These are phyloP conservation scores for Boletus bicolor DNA, from an alignment of 768 basidiomycete species.

Conservation along the genomic window DNA sequence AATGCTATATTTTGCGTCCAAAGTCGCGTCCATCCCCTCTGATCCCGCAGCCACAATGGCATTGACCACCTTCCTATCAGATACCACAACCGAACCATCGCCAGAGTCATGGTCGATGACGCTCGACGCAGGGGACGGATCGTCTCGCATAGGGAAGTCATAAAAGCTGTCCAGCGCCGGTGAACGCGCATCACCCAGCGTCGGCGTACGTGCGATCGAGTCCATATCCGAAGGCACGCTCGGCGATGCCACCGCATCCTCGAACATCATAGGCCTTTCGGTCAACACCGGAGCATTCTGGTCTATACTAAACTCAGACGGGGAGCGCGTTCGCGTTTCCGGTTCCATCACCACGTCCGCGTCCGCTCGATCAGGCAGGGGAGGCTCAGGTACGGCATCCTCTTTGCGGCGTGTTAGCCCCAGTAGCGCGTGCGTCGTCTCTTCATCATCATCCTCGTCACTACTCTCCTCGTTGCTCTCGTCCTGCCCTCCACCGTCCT, in stretches of 20 bases:
- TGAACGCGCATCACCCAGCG: conserved; percentile 15
- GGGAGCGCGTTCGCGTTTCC: not conserved
- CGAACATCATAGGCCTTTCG: not conserved
- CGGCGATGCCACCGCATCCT: conserved; percentile 21
- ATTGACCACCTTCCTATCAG: not conserved
- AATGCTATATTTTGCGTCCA: not conserved
- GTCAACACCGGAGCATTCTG: not conserved
- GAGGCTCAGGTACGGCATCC: not conserved
- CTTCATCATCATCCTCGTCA: conserved; percentile 35
- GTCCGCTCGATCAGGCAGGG: not conserved
- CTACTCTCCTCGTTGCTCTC: conserved; percentile 41
- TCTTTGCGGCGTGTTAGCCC: conserved; percentile 9
- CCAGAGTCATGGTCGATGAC: conserved; percentile 21
- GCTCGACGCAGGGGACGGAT: conserved; percentile 30
- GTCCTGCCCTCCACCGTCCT: conserved; percentile 21
- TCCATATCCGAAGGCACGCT: conserved; percentile 29
- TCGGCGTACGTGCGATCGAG: conserved; percentile 24
- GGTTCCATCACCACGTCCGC: not conserved
- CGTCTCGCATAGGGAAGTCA: conserved; percentile 22
- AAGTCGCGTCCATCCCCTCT: not conserved
- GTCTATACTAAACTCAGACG: conserved; percentile 12
- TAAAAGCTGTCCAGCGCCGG: conserved; percentile 25
- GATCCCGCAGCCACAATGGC: not conserved
- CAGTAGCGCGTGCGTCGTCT: conserved; percentile 27
- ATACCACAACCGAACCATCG: not conserved